Evolutionary conservation across 805 yeast genomes (phyloP).

Genomic region (Pichia manshurica): DNA sequence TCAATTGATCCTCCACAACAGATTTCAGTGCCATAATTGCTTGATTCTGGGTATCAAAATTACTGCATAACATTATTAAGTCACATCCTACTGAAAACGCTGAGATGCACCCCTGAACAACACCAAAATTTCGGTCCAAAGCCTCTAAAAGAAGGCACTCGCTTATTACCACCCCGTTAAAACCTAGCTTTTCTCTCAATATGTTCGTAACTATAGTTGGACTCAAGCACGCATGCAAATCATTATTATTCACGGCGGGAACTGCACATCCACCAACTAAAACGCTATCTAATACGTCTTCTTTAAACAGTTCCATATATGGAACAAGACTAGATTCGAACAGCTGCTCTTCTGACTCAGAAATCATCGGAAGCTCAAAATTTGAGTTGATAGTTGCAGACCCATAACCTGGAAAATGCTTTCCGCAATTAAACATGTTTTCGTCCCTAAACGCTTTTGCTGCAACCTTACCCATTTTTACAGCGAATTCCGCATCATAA

Average conservation of each 20-base stretch:
- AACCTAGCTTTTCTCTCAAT: conserved; percentile 44
- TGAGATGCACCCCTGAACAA: conserved; percentile 59
- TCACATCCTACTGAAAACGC: conserved; percentile 64
- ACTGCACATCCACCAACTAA: conserved; percentile 62
- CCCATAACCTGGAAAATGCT: conserved; percentile 65
- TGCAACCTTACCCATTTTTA: conserved; percentile 47
- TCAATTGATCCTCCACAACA: conserved; percentile 31
- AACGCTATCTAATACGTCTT: conserved; percentile 45
- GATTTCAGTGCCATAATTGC: conserved; percentile 40
- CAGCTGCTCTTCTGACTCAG: conserved; percentile 49
- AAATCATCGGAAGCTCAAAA: conserved; percentile 53
- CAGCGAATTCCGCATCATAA: conserved; percentile 52
- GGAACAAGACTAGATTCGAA: conserved; percentile 46
- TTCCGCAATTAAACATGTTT: conserved; percentile 50
- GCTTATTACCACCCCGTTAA: conserved; percentile 51
- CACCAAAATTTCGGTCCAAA: conserved; percentile 54
- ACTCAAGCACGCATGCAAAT: conserved; percentile 56
- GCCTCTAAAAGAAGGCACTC: conserved; percentile 64
- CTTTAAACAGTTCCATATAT: conserved; percentile 42
- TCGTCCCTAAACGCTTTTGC: conserved; percentile 50
- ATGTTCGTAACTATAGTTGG: conserved; percentile 47
- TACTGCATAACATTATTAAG: conserved; percentile 56
- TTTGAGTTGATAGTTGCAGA: conserved; percentile 53
- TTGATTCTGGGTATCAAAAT: conserved; percentile 47
- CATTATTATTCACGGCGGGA: conserved; percentile 54